A percentile compares a stretch with the other conserved stretches of the same genome.
Conservation (phyloP, 2,329 filamentous ascomycete genomes). For the Paradendryphiella salina region DNA sequence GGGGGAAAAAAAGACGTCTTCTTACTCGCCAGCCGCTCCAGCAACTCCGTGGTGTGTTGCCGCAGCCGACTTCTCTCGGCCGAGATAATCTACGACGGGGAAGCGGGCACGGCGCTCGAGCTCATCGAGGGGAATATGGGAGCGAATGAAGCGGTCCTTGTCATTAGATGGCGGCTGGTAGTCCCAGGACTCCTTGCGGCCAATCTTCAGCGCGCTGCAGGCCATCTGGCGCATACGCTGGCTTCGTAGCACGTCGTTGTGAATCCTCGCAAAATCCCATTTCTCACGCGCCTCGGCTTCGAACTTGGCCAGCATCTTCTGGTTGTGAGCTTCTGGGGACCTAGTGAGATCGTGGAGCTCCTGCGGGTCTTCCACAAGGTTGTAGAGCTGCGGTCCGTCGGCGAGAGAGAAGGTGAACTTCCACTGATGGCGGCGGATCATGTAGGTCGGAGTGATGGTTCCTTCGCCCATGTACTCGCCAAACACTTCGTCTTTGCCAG, state of each 20-base stretch:
- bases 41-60: constrained; percentile 44
- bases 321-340: constrained; percentile 45
- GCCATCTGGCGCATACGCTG: constrained; percentile 79
- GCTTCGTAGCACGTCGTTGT: constrained; percentile 70
- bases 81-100: constrained; percentile 59
- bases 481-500: constrained; percentile 81
- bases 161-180: constrained; percentile 75
- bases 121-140: constrained; percentile 77
- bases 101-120: constrained; percentile 76
- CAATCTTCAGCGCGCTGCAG: constrained; percentile 77
- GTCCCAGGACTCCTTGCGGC: constrained; percentile 74
- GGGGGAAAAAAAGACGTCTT: neutral
- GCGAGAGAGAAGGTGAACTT: constrained; percentile 87
- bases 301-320: constrained; percentile 62
- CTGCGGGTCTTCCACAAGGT: constrained; percentile 72
- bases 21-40: constrained; percentile 43
- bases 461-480: constrained; percentile 96
- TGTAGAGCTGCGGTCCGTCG: constrained; percentile 82
- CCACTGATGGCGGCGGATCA: constrained; percentile 88
- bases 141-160: constrained; percentile 73
- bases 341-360: constrained; percentile 73
- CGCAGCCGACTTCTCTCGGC: constrained; percentile 41
- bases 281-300: constrained; percentile 70
- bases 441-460: constrained; percentile 84
- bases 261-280: constrained; percentile 83